Evolutionary conservation across 2,329 filamentous ascomycete genomes (phyloP).

Genomic region (Claviceps spartinae): DNA sequence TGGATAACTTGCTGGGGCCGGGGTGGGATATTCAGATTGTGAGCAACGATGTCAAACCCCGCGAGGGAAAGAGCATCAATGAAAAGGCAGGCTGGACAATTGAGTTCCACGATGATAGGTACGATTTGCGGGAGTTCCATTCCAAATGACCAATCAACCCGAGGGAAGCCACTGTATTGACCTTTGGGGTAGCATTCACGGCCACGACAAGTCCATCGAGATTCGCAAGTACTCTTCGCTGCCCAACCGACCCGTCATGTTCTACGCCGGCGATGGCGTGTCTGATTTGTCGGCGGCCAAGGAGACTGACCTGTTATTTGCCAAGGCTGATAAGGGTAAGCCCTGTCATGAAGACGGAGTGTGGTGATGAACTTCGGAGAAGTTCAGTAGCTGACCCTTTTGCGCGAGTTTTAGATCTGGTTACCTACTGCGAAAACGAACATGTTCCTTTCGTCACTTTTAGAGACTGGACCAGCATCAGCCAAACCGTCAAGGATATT

Average conservation of each 20-base stretch:
- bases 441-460: slow-evolving; percentile 81
- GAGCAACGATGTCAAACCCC: slow-evolving; percentile 62
- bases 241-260: slow-evolving; percentile 65
- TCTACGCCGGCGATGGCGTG: slow-evolving; percentile 92
- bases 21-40: slow-evolving; percentile 79
- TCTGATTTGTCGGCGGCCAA: slow-evolving; percentile 83
- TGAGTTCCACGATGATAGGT: slow-evolving; percentile 75
- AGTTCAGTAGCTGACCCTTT: neutral
- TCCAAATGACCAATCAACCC: too few species aligned
- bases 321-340: slow-evolving; percentile 74
- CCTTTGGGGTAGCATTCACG: slow-evolving; percentile 51
- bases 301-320: slow-evolving; percentile 87
- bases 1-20: slow-evolving; percentile 66
- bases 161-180: neutral
- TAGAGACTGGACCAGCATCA: slow-evolving; percentile 68
- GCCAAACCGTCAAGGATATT: slow-evolving; percentile 63
- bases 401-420: slow-evolving; percentile 47
- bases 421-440: slow-evolving; percentile 73
- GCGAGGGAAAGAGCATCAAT: slow-evolving; percentile 57
- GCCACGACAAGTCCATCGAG: slow-evolving; percentile 93
- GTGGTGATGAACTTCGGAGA: too few species aligned
- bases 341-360: too few species aligned
- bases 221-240: slow-evolving; percentile 76
- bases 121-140: neutral
- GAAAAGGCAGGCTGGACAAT: slow-evolving; percentile 79